Evolutionary conservation across 805 yeast species (phyloP).

Genomic region (Limtongia smithiae): DNA sequence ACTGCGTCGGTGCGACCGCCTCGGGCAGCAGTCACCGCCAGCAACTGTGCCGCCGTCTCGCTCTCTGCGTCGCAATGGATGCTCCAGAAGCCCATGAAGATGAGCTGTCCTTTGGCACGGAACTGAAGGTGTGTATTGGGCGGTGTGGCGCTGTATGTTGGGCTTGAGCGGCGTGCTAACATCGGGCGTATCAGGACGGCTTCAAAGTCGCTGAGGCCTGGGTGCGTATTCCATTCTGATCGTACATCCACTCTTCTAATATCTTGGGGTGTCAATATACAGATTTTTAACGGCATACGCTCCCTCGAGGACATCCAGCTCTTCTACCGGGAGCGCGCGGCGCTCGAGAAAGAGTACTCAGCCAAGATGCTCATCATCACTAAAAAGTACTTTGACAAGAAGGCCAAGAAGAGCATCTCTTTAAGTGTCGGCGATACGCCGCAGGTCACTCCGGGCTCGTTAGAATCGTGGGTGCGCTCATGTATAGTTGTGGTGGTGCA

Average conservation of each 20-base stretch:
- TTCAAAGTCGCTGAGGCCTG: conserved; percentile 75
- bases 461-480: conserved; percentile 46
- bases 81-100: conserved; percentile 18
- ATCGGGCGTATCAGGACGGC: conserved; percentile 64
- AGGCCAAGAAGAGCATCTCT: conserved; percentile 61
- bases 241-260: no score
- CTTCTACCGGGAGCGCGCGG: conserved; percentile 79
- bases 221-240: no score
- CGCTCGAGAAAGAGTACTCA: conserved; percentile 80
- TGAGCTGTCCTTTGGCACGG: conserved; percentile 35
- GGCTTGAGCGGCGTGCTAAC: no score
- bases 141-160: no score
- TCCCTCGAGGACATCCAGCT: conserved; percentile 77
- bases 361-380: conserved; percentile 60
- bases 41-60: no score
- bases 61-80: no score
- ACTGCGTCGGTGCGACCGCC: no score
- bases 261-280: no score
- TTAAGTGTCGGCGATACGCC: conserved; percentile 91
- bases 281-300: conserved; percentile 54
- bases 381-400: conserved; percentile 67
- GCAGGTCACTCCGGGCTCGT: conserved; percentile 86
- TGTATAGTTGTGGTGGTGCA: neutral
- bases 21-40: no score
- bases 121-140: conserved; percentile 33